These are phyloP conservation scores for Podospora didyma DNA, from an alignment of 495 filamentous ascomycete genomes.

Conservation along the genomic window DNA sequence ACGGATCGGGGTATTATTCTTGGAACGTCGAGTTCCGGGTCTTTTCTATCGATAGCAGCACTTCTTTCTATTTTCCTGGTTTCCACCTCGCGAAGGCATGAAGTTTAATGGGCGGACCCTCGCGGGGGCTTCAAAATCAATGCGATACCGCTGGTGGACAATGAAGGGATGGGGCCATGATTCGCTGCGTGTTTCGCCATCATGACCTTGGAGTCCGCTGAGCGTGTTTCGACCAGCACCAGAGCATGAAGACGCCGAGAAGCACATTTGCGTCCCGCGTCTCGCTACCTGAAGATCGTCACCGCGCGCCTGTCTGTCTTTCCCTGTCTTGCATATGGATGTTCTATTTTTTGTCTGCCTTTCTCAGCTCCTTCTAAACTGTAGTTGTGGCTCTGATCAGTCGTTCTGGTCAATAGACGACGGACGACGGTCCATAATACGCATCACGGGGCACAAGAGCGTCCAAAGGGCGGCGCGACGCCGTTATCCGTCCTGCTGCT, in stretches of 20 bases:
- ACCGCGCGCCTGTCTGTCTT: too few relatives aligned
- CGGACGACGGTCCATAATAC: neutral
- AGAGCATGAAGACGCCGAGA: constrained; percentile 13
- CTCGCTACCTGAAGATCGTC: constrained; percentile 20
- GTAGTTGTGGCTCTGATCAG: neutral
- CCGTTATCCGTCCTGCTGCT: constrained; percentile 4
- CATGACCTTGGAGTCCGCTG: constrained; percentile 1
- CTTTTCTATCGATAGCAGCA: neutral
- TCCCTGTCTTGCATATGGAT: too few relatives aligned
- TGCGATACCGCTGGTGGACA: constrained; percentile 17
- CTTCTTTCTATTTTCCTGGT: constrained; percentile 13
- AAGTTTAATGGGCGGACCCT: constrained; percentile 9
- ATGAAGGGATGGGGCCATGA: too few relatives aligned
- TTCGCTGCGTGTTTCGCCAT: constrained; percentile 20
- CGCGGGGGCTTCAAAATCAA: constrained; percentile 23
- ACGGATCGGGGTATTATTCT: neutral
- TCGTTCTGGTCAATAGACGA: neutral
- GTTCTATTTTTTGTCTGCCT: neutral
- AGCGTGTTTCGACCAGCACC: constrained; percentile 8
- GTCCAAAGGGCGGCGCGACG: constrained; percentile 17
- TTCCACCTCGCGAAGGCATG: constrained; percentile 15
- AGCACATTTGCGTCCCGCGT: constrained; percentile 16
- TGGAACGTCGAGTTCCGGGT: neutral
- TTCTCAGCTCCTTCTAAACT: neutral
- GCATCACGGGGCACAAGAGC: constrained; percentile 2